Evolutionary conservation across 2,329 filamentous ascomycete genomes (phyloP).

Genomic region (Curvularia spicifera): DNA sequence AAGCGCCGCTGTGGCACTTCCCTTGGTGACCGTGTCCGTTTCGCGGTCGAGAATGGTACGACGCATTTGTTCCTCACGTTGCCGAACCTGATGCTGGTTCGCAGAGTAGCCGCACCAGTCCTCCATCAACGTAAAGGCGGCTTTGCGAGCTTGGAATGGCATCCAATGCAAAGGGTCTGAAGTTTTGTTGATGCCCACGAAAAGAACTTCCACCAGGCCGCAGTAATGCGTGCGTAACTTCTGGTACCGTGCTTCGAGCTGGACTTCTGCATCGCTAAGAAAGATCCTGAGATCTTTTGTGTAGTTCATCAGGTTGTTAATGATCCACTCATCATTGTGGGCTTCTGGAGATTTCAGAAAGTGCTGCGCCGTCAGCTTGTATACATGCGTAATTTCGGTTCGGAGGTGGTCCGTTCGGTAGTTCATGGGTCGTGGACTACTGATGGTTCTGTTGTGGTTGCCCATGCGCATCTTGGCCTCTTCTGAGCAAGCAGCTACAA

Average conservation of each 20-base stretch:
- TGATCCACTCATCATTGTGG: slow-evolving; percentile 85
- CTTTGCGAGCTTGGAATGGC: slow-evolving; percentile 95
- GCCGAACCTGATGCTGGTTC: slow-evolving; percentile 81
- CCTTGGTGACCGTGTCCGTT: slow-evolving; percentile 72
- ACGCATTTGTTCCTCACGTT: slow-evolving; percentile 85
- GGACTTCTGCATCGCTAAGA: slow-evolving; percentile 91
- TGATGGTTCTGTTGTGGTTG: slow-evolving; percentile 80
- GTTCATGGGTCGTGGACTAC: slow-evolving; percentile 75
- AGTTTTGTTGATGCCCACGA: slow-evolving; percentile 86
- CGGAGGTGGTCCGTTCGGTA: slow-evolving; percentile 84
- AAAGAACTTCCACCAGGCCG: slow-evolving; percentile 88
- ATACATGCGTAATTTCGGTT: slow-evolving; percentile 95
- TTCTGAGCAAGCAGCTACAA: slow-evolving; percentile 84
- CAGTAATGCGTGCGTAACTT: slow-evolving; percentile 92
- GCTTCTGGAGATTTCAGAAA: slow-evolving; percentile 81
- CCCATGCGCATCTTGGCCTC: slow-evolving; percentile 82
- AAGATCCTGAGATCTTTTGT: slow-evolving; percentile 93
- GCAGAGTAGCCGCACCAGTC: slow-evolving; percentile 99
- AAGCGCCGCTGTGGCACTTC: slow-evolving; percentile 84
- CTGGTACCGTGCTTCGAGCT: slow-evolving; percentile 93
- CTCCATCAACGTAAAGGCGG: slow-evolving; percentile 95
- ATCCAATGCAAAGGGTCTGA: slow-evolving; percentile 91
- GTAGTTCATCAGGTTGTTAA: slow-evolving; percentile 87
- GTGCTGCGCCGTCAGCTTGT: slow-evolving; percentile 88
- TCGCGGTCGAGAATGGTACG: slow-evolving; percentile 84